Conservation (phyloP, 345 rosid species). For the Psidium friedrichsthalianum region DNA sequence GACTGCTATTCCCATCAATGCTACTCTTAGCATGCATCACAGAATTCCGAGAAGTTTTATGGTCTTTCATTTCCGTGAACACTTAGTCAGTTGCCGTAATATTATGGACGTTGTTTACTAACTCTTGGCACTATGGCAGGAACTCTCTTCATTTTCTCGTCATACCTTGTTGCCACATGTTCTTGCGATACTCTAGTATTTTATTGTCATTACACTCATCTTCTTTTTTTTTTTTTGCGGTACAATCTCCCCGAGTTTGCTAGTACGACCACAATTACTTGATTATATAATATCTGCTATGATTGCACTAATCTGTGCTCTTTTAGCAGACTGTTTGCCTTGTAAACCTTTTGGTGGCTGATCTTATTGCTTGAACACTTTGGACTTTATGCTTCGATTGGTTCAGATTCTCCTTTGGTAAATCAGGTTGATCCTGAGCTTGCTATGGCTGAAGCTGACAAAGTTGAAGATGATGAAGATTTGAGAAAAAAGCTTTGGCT, state of each 20-base stretch:
- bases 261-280: neutral
- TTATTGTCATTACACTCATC: neutral
- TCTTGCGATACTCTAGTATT: neutral
- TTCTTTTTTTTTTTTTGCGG: neutral
- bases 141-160: neutral
- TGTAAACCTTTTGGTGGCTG: neutral
- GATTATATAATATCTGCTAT: neutral
- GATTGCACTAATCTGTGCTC: neutral
- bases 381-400: neutral
- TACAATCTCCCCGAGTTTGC: neutral
- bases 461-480: conserved; percentile 99
- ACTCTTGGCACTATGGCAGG: neutral
- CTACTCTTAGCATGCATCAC: neutral
- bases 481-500: conserved; percentile 98
- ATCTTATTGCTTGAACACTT: neutral
- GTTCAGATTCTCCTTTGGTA: neutral
- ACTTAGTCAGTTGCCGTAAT: neutral
- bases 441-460: conserved; percentile 99
- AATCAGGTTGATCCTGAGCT: conserved; percentile 92
- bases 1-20: neutral
- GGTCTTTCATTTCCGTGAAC: neutral
- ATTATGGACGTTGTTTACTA: neutral
- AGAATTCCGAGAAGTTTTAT: neutral
- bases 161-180: neutral
- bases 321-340: neutral